Evolutionary conservation across 73 alveolate species (phyloP).

Genomic region (Paramecium primaurelia): DNA sequence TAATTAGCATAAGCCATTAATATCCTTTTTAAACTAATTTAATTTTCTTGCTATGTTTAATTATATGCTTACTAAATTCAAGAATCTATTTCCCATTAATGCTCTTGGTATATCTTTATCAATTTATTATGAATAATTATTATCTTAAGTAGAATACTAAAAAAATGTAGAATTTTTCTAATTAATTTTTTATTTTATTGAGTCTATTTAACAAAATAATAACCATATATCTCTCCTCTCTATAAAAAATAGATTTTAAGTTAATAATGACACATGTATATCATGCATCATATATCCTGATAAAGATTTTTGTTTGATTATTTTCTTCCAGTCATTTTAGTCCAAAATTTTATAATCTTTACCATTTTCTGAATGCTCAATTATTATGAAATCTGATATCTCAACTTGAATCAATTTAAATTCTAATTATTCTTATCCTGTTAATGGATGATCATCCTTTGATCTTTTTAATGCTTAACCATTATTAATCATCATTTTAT

Average conservation of each 20-base stretch:
- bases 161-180: not conserved
- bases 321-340: not conserved
- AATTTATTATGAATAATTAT: not conserved
- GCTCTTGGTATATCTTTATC: conserved; percentile 17
- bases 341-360: not conserved
- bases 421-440: not conserved
- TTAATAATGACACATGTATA: not conserved
- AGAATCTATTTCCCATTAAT: not conserved
- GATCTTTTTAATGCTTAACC: not conserved
- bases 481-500: not conserved
- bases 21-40: not conserved
- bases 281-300: not conserved
- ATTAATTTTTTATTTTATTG: not conserved
- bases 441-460: not conserved
- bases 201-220: not conserved
- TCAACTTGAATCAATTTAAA: not conserved
- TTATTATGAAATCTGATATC: not conserved
- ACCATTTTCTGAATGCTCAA: not conserved
- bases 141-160: not conserved
- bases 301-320: not conserved
- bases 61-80: not conserved
- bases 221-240: not conserved
- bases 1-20: conserved; percentile 10
- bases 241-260: not conserved
- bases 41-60: conserved; percentile 6